Base-by-base conservation (phyloP, 176 grass and related monocot genomes). In the Eremochloa ophiuroides region DNA sequence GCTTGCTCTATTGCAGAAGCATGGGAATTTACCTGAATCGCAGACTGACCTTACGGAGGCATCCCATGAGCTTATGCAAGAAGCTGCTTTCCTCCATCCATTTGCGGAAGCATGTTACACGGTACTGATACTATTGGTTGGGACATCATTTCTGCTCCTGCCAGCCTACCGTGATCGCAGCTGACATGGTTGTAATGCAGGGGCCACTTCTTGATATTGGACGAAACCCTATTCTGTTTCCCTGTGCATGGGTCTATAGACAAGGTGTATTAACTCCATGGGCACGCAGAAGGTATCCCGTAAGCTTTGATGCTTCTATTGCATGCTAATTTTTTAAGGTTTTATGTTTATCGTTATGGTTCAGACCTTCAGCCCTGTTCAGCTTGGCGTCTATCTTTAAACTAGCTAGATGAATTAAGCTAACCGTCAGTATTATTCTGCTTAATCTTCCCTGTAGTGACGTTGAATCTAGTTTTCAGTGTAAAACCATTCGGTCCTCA, bases 141-240 rank as follows among this genome's bases (percentile, higher is more conserved):
- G 68, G 74, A 69, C 9, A 81, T 69, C 29, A 69, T 79, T 82
- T 73, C 46, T 83, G 31, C 43, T 11, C 44, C 0, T 80, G 30
- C 31, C 33, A 81, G 6, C 74, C 29, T 79, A 70, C 42, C 89
- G 58, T 80, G 72, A 39, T 85, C 20, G 10, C 28, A 82, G 22
- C 33, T 78, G 37, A 77, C 87, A 85, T 64, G 25, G 48, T 88
- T 31, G 84, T 68, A 80, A 75, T 89, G 25, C 81, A 98, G 95
- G 95, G 95, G 31, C 95, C 92, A 44, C 81, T 98, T 66, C 92
- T 98, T 89, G 95, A 98, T 93, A 43, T 98, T 66, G 95, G 95
- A 89, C 89, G 95, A 84, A 98, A 98, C 56, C 95, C 92, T 40
- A 86, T 98, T 83, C 91, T 98, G 79, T 98, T 98, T 89, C 95